Conservation (phyloP, 2,329 filamentous ascomycete species). For the Cercospora sp. region DNA sequence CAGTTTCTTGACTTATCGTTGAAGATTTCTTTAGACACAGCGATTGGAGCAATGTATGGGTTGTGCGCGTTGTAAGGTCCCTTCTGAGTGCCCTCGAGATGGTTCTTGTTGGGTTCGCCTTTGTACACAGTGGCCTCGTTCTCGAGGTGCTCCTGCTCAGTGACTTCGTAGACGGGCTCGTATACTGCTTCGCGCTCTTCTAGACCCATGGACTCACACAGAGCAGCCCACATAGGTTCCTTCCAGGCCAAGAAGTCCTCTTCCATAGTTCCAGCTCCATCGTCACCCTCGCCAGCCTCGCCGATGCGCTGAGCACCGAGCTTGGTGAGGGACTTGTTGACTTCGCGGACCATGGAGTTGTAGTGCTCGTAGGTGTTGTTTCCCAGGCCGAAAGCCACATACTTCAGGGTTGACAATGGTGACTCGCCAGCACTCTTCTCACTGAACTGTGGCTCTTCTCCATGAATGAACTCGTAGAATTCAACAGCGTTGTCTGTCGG, state of each 20-base stretch:
- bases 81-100: conserved; percentile 79
- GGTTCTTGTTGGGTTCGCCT: conserved; percentile 79
- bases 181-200: conserved; percentile 96
- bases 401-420: conserved; percentile 80
- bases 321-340: conserved; percentile 77
- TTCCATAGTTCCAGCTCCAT: conserved; percentile 98
- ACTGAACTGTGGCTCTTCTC: conserved; percentile 78
- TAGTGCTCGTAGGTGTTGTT: conserved; percentile 99
- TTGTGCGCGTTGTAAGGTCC: conserved; percentile 89
- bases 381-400: conserved; percentile 91
- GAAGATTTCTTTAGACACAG: conserved; percentile 88
- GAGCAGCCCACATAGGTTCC: conserved; percentile 93
- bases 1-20: conserved; percentile 88
- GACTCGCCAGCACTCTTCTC: conserved; percentile 66
- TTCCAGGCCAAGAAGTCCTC: conserved; percentile 99
- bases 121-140: conserved; percentile 82
- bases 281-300: conserved; percentile 88
- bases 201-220: conserved; percentile 78
- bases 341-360: conserved; percentile 95
- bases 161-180: conserved; percentile 85
- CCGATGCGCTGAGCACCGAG: conserved; percentile 84
- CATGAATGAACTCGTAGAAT: conserved; percentile 93
- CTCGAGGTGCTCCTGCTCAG: conserved; percentile 65
- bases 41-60: conserved; percentile 88
- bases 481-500: conserved; percentile 98